Evolutionary conservation across 2,329 filamentous ascomycete species (phyloP).

Genomic region (Arthrobotrys sphaeroides): DNA sequence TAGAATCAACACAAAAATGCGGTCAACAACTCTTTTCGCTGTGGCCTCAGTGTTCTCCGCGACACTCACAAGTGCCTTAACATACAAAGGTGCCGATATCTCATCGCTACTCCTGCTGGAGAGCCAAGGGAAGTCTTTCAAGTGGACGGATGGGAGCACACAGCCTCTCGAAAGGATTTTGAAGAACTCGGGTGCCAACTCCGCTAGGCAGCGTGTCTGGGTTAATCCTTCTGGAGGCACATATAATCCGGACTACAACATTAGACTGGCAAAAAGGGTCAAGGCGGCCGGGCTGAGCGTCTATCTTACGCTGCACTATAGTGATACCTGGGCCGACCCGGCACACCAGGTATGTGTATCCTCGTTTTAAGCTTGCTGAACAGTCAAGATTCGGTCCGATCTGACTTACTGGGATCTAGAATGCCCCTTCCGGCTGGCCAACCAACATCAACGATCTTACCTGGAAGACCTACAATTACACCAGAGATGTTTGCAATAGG

Average conservation of each 20-base stretch:
- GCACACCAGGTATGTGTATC: constrained; percentile 65
- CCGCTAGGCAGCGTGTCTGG: constrained; percentile 76
- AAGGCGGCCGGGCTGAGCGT: constrained; percentile 71
- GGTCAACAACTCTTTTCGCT: constrained; percentile 1
- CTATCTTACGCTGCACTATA: constrained; percentile 73
- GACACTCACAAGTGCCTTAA: constrained; percentile 64
- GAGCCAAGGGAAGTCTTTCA: constrained; percentile 68
- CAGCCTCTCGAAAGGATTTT: constrained; percentile 72
- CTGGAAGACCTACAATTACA: constrained; percentile 75
- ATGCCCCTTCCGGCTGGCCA: constrained; percentile 72
- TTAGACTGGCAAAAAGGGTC: constrained; percentile 73
- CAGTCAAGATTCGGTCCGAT: too few species aligned
- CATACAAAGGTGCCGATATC: constrained; percentile 75
- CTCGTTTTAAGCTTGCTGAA: too few species aligned
- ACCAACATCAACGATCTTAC: constrained; percentile 69
- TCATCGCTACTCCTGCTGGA: constrained; percentile 74
- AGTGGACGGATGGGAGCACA: constrained; percentile 66
- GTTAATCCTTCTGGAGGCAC: constrained; percentile 72
- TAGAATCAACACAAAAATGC: constrained; percentile 21
- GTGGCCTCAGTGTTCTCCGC: constrained; percentile 16
- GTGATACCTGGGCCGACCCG: constrained; percentile 77
- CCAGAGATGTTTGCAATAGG: constrained; percentile 68
- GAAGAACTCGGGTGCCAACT: constrained; percentile 71
- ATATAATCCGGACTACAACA: constrained; percentile 76
- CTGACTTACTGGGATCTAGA: constrained; percentile 57